Conservation (phyloP, 805 yeast species). For the Debaryomyces maramus region DNA sequence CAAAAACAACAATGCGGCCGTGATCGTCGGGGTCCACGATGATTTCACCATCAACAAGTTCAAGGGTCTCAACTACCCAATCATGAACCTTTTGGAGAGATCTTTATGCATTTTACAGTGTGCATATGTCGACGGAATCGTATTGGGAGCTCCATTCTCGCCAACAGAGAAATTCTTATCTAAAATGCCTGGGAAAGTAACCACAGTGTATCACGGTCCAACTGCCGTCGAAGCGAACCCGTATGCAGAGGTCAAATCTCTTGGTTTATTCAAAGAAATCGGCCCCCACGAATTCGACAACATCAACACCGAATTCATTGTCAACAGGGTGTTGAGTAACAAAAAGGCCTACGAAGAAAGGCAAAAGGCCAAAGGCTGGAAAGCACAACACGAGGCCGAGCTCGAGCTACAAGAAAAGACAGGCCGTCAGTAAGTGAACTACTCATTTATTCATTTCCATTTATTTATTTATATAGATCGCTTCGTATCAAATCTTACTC, state of each 20-base stretch:
- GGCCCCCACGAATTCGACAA: slow-evolving; percentile 60
- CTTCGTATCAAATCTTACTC: not conserved
- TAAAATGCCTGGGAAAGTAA: slow-evolving; percentile 38
- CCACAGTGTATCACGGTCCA: slow-evolving; percentile 59
- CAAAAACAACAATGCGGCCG: slow-evolving; percentile 34
- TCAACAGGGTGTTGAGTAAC: slow-evolving; percentile 68
- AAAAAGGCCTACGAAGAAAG: slow-evolving; percentile 78
- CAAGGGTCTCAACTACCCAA: slow-evolving; percentile 69
- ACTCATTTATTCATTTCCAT: not conserved
- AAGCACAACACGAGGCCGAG: slow-evolving; percentile 47
- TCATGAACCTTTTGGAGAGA: slow-evolving; percentile 87
- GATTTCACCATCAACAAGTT: slow-evolving; percentile 54
- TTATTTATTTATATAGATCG: not conserved
- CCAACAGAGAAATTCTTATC: slow-evolving; percentile 44
- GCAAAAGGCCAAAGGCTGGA: slow-evolving; percentile 84
- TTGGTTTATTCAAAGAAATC: slow-evolving; percentile 40
- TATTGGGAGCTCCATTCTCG: slow-evolving; percentile 65
- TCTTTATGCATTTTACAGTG: slow-evolving; percentile 87
- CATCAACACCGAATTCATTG: slow-evolving; percentile 70
- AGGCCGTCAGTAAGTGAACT: too few relatives aligned
- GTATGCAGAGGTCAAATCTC: slow-evolving; percentile 33
- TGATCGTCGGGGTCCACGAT: slow-evolving; percentile 68
- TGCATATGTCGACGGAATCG: slow-evolving; percentile 73
- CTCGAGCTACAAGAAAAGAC: slow-evolving; percentile 15
- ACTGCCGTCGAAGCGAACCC: slow-evolving; percentile 38